Conservation (phyloP, 768 basidiomycete species). For the Kwoniella pini region DNA sequence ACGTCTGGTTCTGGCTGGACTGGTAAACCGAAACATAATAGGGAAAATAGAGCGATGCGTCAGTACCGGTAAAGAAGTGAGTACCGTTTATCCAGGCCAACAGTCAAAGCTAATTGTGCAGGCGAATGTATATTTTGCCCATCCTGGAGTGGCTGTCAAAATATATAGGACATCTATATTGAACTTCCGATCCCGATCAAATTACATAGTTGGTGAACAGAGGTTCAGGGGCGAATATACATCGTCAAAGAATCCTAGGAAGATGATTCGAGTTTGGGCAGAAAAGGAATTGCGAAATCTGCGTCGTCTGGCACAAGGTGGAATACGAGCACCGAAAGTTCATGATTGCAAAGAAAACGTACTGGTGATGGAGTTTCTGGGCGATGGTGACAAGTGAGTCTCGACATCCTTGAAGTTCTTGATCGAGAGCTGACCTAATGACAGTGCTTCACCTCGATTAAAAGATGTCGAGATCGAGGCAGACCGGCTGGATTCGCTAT, state of each 20-base stretch:
- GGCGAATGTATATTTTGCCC: constrained; percentile 72
- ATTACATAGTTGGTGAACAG: constrained; percentile 92
- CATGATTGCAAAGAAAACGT: constrained; percentile 95
- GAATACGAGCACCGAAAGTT: constrained; percentile 82
- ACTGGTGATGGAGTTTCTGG: constrained; percentile 91
- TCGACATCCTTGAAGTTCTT: background rate
- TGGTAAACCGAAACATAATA: constrained; percentile 86
- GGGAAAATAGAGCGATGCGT: constrained; percentile 93
- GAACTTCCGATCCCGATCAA: constrained; percentile 94
- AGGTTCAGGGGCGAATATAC: constrained; percentile 81
- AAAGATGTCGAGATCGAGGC: constrained; percentile 76
- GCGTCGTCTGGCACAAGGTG: constrained; percentile 76
- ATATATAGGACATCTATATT: constrained; percentile 99
- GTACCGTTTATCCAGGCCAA: constrained; percentile 21
- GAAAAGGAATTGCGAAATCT: constrained; percentile 99
- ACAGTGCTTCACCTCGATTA: constrained; percentile 85
- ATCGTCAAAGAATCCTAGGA: constrained; percentile 81
- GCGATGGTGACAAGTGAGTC: constrained; percentile 76
- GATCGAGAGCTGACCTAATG: too few species aligned
- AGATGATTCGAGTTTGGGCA: constrained; percentile 98
- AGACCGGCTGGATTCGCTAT: constrained; percentile 64
- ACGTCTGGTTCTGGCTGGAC: constrained; percentile 87
- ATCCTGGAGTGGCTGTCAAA: constrained; percentile 71
- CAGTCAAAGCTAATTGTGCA: constrained; percentile 48
- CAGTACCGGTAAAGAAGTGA: constrained; percentile 95